Conservation (phyloP, 1,284 basidiomycete genomes). For the Xanthoconium separans region DNA sequence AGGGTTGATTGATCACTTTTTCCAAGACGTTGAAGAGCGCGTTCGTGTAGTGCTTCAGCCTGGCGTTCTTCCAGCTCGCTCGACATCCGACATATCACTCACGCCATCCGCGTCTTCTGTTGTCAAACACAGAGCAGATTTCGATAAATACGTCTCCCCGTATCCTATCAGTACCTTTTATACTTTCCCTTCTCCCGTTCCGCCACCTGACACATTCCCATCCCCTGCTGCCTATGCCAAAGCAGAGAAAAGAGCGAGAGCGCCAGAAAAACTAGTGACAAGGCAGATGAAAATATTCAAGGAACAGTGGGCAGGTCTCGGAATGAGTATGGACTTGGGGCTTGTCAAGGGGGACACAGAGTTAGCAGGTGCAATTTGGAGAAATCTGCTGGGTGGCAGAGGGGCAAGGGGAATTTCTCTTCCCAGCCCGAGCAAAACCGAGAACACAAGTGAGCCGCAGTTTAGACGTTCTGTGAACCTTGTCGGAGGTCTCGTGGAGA, state of each 20-base stretch:
- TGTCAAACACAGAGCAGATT: slow-evolving; percentile 13
- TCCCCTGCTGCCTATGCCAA: slow-evolving; percentile 23
- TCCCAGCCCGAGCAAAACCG: neutral
- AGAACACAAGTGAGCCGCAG: neutral
- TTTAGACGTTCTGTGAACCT: slow-evolving; percentile 68
- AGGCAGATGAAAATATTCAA: slow-evolving; percentile 92
- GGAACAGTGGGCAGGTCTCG: slow-evolving; percentile 89
- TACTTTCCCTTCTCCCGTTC: slow-evolving; percentile 42
- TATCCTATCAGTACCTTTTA: slow-evolving; percentile 47
- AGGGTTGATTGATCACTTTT: slow-evolving; percentile 93
- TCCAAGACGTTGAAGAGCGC: slow-evolving; percentile 91
- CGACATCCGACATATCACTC: slow-evolving; percentile 9
- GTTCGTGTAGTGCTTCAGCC: slow-evolving; percentile 81
- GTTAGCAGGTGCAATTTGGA: slow-evolving; percentile 87
- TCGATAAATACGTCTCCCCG: slow-evolving; percentile 19
- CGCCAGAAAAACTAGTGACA: slow-evolving; percentile 79
- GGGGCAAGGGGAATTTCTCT: slow-evolving; percentile 67
- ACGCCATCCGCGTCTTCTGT: slow-evolving; percentile 41
- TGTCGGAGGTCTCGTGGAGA: slow-evolving; percentile 58
- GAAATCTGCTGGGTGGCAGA: slow-evolving; percentile 84
- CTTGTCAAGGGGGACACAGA: slow-evolving; percentile 75
- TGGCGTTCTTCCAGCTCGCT: slow-evolving; percentile 32
- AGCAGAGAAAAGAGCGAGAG: slow-evolving; percentile 44
- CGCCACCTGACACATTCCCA: slow-evolving; percentile 20
- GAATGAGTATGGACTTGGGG: slow-evolving; percentile 80